Evolutionary conservation across 306 rosid species (phyloP).

Genomic region (Acacia acuminata): DNA sequence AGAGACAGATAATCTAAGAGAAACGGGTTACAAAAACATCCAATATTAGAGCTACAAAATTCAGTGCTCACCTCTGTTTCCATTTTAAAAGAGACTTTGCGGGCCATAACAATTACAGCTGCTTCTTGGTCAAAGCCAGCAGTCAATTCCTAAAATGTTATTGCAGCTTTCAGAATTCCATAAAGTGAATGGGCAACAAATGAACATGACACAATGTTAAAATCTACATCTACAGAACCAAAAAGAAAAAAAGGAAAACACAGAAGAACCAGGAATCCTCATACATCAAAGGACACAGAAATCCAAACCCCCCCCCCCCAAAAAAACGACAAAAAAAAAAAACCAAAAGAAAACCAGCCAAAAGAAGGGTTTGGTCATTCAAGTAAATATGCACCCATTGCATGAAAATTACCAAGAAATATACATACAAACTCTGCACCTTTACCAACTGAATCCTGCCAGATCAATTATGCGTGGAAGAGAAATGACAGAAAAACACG

Average conservation of each 20-base stretch:
- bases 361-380: too few relatives aligned
- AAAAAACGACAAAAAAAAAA: too few relatives aligned
- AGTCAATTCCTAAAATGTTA: constrained; percentile 68
- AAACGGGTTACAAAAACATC: neutral
- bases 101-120: constrained; percentile 96
- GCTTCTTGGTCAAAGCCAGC: constrained; percentile 99
- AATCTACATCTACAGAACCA: neutral
- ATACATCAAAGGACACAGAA: too few relatives aligned
- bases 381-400: too few relatives aligned
- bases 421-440: neutral
- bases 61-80: constrained; percentile 78
- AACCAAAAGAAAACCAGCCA: too few relatives aligned
- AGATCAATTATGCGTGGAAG: too few relatives aligned
- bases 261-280: too few relatives aligned
- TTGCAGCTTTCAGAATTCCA: constrained; percentile 16
- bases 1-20: neutral
- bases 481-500: too few relatives aligned
- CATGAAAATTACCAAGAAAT: too few relatives aligned
- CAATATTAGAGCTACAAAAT: neutral
- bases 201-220: neutral
- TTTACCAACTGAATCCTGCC: too few relatives aligned
- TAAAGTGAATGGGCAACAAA: constrained; percentile 4
- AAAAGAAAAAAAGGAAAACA: too few relatives aligned
- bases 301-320: too few relatives aligned
- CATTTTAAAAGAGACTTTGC: constrained; percentile 97